Conservation (phyloP, 2,329 filamentous ascomycete species). For the Hypoxylon rubiginosum region DNA sequence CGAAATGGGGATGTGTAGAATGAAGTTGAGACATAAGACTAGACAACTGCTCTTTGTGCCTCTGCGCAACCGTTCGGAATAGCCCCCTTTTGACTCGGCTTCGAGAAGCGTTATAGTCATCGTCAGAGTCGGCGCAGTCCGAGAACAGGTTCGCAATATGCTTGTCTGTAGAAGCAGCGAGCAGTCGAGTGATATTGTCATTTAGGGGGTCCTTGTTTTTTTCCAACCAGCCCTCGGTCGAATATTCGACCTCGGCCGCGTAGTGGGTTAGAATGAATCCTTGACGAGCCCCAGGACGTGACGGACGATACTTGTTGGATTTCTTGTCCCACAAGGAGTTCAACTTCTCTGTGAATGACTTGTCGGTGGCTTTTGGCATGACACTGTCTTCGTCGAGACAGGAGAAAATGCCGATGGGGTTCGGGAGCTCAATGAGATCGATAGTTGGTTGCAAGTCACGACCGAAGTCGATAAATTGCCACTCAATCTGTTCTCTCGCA, state of each 20-base stretch:
- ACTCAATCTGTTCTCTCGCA: slow-evolving; percentile 96
- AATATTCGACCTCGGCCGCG: slow-evolving; percentile 97
- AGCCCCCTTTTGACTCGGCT: slow-evolving; percentile 96
- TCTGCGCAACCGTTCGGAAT: slow-evolving; percentile 95
- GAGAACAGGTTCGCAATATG: slow-evolving; percentile 88
- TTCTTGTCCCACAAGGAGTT: slow-evolving; percentile 97
- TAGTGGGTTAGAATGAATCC: slow-evolving; percentile 98
- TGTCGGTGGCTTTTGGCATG: slow-evolving; percentile 98
- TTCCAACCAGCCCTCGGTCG: slow-evolving; percentile 93
- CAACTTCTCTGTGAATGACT: slow-evolving; percentile 97
- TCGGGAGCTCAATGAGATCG: slow-evolving; percentile 94
- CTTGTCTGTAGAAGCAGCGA: slow-evolving; percentile 84
- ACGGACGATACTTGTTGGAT: slow-evolving; percentile 90
- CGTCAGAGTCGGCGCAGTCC: slow-evolving; percentile 87
- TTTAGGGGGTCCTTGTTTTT: slow-evolving; percentile 99
- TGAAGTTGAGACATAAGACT: slow-evolving; percentile 94
- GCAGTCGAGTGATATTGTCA: slow-evolving; percentile 92
- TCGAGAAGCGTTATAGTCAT: slow-evolving; percentile 74
- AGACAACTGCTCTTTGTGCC: slow-evolving; percentile 98
- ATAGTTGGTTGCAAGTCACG: slow-evolving; percentile 97
- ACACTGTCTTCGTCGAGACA: slow-evolving; percentile 98
- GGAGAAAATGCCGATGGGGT: slow-evolving; percentile 98
- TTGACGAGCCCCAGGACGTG: slow-evolving; percentile 78
- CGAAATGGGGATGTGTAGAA: slow-evolving; percentile 97
- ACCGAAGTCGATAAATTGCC: slow-evolving; percentile 99